Evolutionary conservation across 352 stramenopile species (phyloP), one percentile per base, ranked within the genome.

Genomic region (Pythium apleroticum): DNA sequence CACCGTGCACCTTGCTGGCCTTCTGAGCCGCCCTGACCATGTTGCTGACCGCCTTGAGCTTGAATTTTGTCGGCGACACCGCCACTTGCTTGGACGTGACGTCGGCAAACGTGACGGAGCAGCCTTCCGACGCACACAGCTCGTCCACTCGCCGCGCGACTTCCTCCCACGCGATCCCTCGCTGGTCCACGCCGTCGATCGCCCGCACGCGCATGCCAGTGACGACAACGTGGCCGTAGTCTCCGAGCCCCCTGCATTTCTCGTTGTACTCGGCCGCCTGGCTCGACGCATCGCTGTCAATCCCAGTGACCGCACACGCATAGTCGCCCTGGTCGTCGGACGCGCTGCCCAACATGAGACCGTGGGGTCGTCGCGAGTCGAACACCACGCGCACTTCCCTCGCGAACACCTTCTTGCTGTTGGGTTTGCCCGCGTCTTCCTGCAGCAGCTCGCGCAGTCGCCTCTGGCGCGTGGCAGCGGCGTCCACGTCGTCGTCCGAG

Each of bases 321-420:
- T 89, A 89, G 19, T 22, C 10, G 12, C 19, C 17, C 2, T 65
- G 12, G 11, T 30, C 46, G 17, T n/a, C 31, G 39, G 41, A 65
- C 1, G 57, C 66, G 15, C 20, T 58, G 28, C 71, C 59, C 27
- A 91, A 89, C 9, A 74, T 68, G 28, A 91, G 65, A 30, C 83
- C 83, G 9, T 84, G 77, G 27, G 74, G 63, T 7, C 74, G 76
- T 24, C 43, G 71, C 8, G 75, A 76, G 56, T 90, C 74, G 39
- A 91, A 90, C 33, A 73, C 62, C 9, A 91, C 74, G 24, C 69
- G 74, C 35, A 91, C 80, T 63, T 91, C 80, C 43, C 82, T 85
- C 49, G 83, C 70, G 57, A 76, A 85, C 65, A 50, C 43, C 43
- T 24, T 28, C 11, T 24, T 15, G 22, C 43, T 48, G 28, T 4